phyloP scores from a whole-genome alignment of 2,329 filamentous ascomycete species.

The Scleromitrula shiraiana region DNA sequence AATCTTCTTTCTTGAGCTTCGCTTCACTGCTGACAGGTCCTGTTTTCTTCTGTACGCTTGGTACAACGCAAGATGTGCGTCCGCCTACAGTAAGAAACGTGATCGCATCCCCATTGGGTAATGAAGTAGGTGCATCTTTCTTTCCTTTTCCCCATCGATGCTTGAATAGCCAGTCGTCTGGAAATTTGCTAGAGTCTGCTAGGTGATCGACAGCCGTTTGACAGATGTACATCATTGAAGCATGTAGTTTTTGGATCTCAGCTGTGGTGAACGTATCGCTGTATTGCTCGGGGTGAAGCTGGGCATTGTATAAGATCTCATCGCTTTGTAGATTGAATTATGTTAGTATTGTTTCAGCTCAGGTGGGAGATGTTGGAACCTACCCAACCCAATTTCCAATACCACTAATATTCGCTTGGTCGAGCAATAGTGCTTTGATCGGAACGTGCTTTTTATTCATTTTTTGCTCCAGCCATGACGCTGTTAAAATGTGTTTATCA shows the following conservation, averaged over 20 bases:
- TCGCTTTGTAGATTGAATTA: slow-evolving; percentile 42
- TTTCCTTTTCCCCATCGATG: slow-evolving; percentile 86
- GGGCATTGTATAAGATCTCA: slow-evolving; percentile 84
- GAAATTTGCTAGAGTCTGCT: slow-evolving; percentile 77
- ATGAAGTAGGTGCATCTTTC: slow-evolving; percentile 53
- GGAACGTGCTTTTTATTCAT: slow-evolving; percentile 72
- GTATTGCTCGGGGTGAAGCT: slow-evolving; percentile 87
- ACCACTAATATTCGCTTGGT: slow-evolving; percentile 82
- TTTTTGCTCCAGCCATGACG: slow-evolving; percentile 64
- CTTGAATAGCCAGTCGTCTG: slow-evolving; percentile 80
- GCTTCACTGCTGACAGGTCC: slow-evolving; percentile 24
- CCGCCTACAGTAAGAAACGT: slow-evolving; percentile 84
- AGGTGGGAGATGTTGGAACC: slow-evolving; percentile 20
- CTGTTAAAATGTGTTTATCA: slow-evolving; percentile 69
- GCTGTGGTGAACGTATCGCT: slow-evolving; percentile 68
- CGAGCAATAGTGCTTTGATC: slow-evolving; percentile 79
- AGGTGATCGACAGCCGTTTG: slow-evolving; percentile 69
- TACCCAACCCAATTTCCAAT: slow-evolving; percentile 94
- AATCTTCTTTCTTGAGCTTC: slow-evolving; percentile 19
- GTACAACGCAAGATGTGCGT: slow-evolving; percentile 83
- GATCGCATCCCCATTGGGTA: slow-evolving; percentile 81
- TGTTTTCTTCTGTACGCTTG: slow-evolving; percentile 74
- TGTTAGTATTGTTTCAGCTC: not conserved
- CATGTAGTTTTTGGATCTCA: slow-evolving; percentile 65
- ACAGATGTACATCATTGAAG: slow-evolving; percentile 70